These are phyloP conservation scores for Blastobotrys capitulatus DNA, from an alignment of 1,139 yeast species.

Conservation along the genomic window DNA sequence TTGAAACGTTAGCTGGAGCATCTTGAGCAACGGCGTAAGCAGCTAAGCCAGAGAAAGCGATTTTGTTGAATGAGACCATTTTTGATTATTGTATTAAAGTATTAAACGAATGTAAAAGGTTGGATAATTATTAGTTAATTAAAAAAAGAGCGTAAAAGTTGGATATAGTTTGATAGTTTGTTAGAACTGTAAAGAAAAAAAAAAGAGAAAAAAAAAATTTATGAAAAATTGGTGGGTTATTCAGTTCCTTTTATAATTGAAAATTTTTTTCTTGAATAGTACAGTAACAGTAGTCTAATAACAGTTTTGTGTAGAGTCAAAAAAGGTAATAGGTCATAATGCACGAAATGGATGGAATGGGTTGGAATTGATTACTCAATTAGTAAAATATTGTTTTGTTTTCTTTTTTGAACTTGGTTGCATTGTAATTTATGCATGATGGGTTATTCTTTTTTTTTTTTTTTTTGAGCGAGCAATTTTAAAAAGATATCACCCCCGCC, in stretches of 20 bases:
- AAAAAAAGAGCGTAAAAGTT: slow-evolving; percentile 2
- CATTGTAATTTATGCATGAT: too few species aligned
- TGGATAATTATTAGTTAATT: slow-evolving; percentile 4
- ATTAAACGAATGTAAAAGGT: slow-evolving; percentile 7
- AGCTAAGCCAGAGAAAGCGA: slow-evolving; percentile 14
- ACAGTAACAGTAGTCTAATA: too few species aligned
- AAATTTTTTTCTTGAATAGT: not conserved
- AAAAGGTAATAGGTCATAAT: too few species aligned
- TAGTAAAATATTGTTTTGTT: too few species aligned
- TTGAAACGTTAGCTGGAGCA: slow-evolving; percentile 4
- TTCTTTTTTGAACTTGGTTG: too few species aligned
- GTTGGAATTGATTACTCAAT: too few species aligned
- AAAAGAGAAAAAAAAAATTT: not conserved
- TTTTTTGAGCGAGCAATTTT: too few species aligned
- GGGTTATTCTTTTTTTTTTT: too few species aligned
- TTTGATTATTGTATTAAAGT: slow-evolving; percentile 6
- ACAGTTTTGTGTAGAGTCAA: too few species aligned
- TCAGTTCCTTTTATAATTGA: not conserved
- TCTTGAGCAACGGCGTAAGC: slow-evolving; percentile 17
- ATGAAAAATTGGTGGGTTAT: not conserved
- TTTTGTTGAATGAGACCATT: slow-evolving; percentile 15
- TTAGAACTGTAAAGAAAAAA: not conserved
- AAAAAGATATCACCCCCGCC: too few species aligned
- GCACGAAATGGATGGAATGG: too few species aligned
- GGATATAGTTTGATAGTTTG: not conserved